A percentile compares a stretch with the other conserved stretches of the same genome.
Conservation (phyloP, 2,329 filamentous ascomycete species). For the Nothophoma quercina region DNA sequence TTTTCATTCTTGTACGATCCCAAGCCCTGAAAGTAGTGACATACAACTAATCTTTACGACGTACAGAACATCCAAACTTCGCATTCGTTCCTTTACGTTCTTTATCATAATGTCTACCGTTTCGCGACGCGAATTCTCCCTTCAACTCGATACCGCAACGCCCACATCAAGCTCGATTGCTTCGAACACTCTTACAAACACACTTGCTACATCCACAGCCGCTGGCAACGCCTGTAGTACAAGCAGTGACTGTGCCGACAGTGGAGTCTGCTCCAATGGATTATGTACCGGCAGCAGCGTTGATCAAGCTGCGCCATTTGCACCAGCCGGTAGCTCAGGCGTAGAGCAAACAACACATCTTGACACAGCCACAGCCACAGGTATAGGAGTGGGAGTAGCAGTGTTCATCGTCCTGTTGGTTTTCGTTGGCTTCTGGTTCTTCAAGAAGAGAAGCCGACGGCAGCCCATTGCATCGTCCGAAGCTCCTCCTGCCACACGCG, state of each 20-base stretch:
- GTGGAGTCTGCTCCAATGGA: slow-evolving; percentile 33
- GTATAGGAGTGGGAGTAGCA: slow-evolving; percentile 37
- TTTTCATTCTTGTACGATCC: slow-evolving; percentile 14
- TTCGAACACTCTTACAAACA: background rate
- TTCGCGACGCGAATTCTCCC: slow-evolving; percentile 11
- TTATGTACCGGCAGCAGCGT: slow-evolving; percentile 28
- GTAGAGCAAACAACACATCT: slow-evolving; percentile 27
- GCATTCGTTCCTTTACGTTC: slow-evolving; percentile 11
- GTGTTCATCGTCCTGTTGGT: slow-evolving; percentile 29
- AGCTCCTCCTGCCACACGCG: slow-evolving; percentile 15
- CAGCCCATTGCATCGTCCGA: slow-evolving; percentile 24
- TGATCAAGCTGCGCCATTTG: slow-evolving; percentile 31
- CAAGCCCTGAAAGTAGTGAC: background rate
- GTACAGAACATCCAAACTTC: slow-evolving; percentile 2
- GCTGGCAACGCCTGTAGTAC: slow-evolving; percentile 29
- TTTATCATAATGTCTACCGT: slow-evolving; percentile 42
- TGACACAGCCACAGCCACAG: slow-evolving; percentile 31
- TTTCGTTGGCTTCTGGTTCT: slow-evolving; percentile 34
- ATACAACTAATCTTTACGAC: background rate
- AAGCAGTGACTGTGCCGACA: slow-evolving; percentile 34
- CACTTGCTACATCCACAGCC: slow-evolving; percentile 14
- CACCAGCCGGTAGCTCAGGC: slow-evolving; percentile 19
- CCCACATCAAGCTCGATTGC: slow-evolving; percentile 12
- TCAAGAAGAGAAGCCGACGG: slow-evolving; percentile 24
- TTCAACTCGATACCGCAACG: slow-evolving; percentile 24